These are phyloP conservation scores for Symbiodinium natans DNA, from an alignment of 73 alveolate species.

Conservation along the genomic window DNA sequence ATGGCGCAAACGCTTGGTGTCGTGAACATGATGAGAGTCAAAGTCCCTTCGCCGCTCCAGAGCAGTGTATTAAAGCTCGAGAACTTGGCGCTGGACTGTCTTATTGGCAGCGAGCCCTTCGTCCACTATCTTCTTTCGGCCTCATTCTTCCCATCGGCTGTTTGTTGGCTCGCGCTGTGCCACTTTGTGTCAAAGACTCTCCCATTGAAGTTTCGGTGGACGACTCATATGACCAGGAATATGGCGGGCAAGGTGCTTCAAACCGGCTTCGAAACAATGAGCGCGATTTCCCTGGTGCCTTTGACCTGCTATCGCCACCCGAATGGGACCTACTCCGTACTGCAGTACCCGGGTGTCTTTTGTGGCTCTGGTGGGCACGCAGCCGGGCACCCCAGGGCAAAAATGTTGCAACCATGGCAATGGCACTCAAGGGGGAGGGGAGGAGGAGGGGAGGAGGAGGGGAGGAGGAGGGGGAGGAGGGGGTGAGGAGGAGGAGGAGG, in stretches of 20 bases:
- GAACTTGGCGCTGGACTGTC: slow-evolving; percentile 3
- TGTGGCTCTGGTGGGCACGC: slow-evolving; percentile 13
- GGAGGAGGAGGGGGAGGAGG: no score
- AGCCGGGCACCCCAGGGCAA: no score
- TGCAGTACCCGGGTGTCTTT: slow-evolving; percentile 34
- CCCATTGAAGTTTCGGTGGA: background rate
- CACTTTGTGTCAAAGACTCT: background rate
- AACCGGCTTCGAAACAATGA: slow-evolving; percentile 16
- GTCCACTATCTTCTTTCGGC: background rate
- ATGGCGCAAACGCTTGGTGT: no score
- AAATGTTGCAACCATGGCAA: no score
- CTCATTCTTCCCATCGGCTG: background rate
- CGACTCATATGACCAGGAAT: background rate
- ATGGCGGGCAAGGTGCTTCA: background rate
- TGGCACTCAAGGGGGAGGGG: no score
- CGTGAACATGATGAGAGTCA: no score
- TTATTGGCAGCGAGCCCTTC: background rate
- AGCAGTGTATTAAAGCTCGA: slow-evolving; percentile 1
- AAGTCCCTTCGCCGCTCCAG: background rate
- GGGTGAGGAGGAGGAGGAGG: no score
- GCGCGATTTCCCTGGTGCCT: slow-evolving; percentile 16
- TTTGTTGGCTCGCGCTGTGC: background rate
- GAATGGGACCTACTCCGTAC: slow-evolving; percentile 14
- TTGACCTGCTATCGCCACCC: slow-evolving; percentile 56
- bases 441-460: no score